Percentiles rank a stretch among this genome's conserved stretches.
Conservation (phyloP, 768 basidiomycete species). For the Mrakia blollopis region DNA sequence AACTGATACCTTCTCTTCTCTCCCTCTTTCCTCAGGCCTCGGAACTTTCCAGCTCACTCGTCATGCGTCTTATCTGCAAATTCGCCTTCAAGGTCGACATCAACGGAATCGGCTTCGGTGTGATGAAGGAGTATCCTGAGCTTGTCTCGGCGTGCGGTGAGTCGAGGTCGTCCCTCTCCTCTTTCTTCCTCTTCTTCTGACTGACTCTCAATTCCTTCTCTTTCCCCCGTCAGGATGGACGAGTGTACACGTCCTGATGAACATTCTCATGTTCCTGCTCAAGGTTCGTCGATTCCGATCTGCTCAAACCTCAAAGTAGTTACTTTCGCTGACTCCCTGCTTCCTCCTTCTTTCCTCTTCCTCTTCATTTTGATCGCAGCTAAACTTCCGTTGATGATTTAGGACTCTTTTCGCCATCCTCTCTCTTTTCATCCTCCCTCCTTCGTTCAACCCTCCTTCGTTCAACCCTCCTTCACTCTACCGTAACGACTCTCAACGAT, state of each 20-base stretch:
- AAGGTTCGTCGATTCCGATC: constrained; percentile 37
- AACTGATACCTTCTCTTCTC: background rate
- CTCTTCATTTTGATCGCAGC: background rate
- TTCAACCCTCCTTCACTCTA: background rate
- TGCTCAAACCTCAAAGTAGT: too few relatives aligned
- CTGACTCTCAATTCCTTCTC: background rate
- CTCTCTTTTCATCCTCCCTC: background rate
- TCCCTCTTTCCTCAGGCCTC: constrained; percentile 37
- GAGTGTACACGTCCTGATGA: constrained; percentile 45
- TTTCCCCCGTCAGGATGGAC: constrained; percentile 37
- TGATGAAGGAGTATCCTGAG: constrained; percentile 47
- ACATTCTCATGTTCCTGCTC: constrained; percentile 46
- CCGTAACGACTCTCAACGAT: background rate
- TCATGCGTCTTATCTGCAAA: constrained; percentile 44
- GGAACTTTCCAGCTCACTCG: constrained; percentile 45
- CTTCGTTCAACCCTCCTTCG: too few relatives aligned
- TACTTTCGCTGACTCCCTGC: too few relatives aligned
- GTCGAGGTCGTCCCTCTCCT: background rate
- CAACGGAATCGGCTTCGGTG: constrained; percentile 45
- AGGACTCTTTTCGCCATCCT: background rate
- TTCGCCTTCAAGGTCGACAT: constrained; percentile 45
- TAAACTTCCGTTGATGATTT: constrained; percentile 1
- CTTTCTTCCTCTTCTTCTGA: background rate
- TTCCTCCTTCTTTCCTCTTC: background rate
- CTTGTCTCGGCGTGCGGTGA: constrained; percentile 34